Percentiles rank a stretch among this genome's conserved stretches.
Conservation (phyloP, 2,329 filamentous ascomycete species). For the Apiospora phragmitis region DNA sequence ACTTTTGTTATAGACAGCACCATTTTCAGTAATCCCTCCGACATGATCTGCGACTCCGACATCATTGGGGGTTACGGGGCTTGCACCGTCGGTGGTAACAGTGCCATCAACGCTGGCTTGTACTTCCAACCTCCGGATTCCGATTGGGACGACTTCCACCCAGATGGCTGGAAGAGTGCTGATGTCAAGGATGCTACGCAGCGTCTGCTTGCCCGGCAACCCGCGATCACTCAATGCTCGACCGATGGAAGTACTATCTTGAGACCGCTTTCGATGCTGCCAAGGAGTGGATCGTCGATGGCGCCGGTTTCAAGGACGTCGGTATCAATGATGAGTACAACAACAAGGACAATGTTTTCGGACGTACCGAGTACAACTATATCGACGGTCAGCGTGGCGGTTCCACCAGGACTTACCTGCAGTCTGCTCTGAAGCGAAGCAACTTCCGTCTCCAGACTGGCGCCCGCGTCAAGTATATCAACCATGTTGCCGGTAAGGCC, state of each 20-base stretch:
- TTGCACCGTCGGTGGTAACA: constrained; percentile 52
- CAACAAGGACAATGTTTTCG: constrained; percentile 49
- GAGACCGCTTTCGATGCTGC: constrained; percentile 48
- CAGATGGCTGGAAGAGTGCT: constrained; percentile 49
- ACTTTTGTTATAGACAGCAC: constrained; percentile 38
- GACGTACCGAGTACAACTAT: constrained; percentile 49
- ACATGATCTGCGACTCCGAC: constrained; percentile 40
- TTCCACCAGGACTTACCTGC: constrained; percentile 49
- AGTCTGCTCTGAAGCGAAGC: constrained; percentile 39
- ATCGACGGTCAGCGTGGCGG: constrained; percentile 50
- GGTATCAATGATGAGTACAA: constrained; percentile 46
- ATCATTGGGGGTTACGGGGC: constrained; percentile 45
- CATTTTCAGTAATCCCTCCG: constrained; percentile 44
- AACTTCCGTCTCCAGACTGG: constrained; percentile 48
- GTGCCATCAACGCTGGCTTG: constrained; percentile 54
- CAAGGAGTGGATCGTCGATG: constrained; percentile 50
- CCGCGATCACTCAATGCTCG: constrained; percentile 45
- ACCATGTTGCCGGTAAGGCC: constrained; percentile 38
- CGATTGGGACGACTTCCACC: constrained; percentile 52
- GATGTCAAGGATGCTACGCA: constrained; percentile 48
- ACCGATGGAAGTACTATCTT: constrained; percentile 44
- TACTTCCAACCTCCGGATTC: constrained; percentile 54
- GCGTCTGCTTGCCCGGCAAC: constrained; percentile 44
- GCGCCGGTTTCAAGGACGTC: constrained; percentile 47
- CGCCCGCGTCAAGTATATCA: constrained; percentile 44